Conservation (phyloP, 2,329 filamentous ascomycete species). For the Kalaharituber pfeilii region DNA sequence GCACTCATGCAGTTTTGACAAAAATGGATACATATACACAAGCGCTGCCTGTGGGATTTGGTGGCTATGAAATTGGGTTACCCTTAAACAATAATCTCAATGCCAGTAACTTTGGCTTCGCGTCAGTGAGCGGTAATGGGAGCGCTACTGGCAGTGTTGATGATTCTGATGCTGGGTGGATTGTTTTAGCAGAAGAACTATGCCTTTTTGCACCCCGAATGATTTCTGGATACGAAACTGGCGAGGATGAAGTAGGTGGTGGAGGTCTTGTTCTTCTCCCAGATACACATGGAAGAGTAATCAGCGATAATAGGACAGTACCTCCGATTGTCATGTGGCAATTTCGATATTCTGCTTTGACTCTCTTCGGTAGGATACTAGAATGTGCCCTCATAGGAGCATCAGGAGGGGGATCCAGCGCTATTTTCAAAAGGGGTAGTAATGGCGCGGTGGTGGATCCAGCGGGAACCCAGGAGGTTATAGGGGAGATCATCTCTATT, state of each 20-base stretch:
- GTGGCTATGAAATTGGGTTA: slow-evolving; percentile 56
- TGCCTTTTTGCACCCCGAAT: slow-evolving; percentile 41
- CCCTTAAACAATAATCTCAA: neutral
- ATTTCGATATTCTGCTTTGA: slow-evolving; percentile 19
- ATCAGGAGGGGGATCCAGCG: slow-evolving; percentile 4
- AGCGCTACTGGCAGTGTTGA: slow-evolving; percentile 31
- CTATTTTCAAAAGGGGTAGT: slow-evolving; percentile 6
- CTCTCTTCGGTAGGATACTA: slow-evolving; percentile 21
- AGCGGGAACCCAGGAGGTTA: slow-evolving; percentile 14
- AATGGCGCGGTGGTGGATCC: slow-evolving; percentile 9
- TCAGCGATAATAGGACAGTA: slow-evolving; percentile 18
- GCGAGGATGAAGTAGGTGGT: slow-evolving; percentile 9
- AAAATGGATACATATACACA: slow-evolving; percentile 63
- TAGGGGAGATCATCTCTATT: slow-evolving; percentile 21
- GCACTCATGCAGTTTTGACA: slow-evolving; percentile 29
- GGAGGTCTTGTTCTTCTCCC: slow-evolving; percentile 19
- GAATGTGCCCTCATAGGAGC: slow-evolving; percentile 19
- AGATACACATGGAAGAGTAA: slow-evolving; percentile 19
- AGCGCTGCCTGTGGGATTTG: slow-evolving; percentile 52
- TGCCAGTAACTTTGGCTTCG: neutral
- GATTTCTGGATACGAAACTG: slow-evolving; percentile 24
- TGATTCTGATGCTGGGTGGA: slow-evolving; percentile 67
- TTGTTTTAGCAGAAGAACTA: slow-evolving; percentile 48
- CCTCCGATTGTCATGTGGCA: slow-evolving; percentile 21
- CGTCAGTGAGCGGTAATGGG: neutral